Conservation (phyloP, 2,329 filamentous ascomycete species). For the Coniosporium tulheliwenetii region DNA sequence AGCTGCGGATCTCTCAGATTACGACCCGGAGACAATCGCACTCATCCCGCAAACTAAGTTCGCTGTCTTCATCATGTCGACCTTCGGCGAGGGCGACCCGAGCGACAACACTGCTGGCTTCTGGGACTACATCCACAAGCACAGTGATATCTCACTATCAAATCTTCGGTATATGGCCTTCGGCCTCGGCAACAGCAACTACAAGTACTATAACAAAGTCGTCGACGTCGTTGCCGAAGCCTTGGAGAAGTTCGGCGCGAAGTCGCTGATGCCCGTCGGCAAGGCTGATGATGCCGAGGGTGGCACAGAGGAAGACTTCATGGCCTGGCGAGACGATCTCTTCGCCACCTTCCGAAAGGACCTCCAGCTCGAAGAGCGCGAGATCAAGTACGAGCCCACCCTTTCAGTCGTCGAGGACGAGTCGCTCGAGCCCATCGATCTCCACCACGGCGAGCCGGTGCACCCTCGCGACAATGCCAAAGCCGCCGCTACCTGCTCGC, state of each 20-base stretch:
- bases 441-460: slow-evolving; percentile 13
- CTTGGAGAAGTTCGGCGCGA: slow-evolving; percentile 18
- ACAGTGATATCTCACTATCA: slow-evolving; percentile 5
- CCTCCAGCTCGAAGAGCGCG: slow-evolving; percentile 17
- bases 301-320: slow-evolving; percentile 27
- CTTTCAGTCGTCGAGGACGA: slow-evolving; percentile 13
- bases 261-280: slow-evolving; percentile 15
- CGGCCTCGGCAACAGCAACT: slow-evolving; percentile 30
- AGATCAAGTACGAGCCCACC: slow-evolving; percentile 17
- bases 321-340: slow-evolving; percentile 24
- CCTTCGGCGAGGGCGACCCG: slow-evolving; percentile 14
- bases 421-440: slow-evolving; percentile 9
- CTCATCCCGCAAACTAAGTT: slow-evolving; percentile 9
- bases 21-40: slow-evolving; percentile 24
- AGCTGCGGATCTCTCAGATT: slow-evolving; percentile 31
- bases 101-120: slow-evolving; percentile 19
- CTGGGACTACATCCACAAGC: slow-evolving; percentile 18
- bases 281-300: slow-evolving; percentile 25
- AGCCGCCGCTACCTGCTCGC: slow-evolving; percentile 8
- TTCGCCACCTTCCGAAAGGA: slow-evolving; percentile 15
- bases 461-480: slow-evolving; percentile 5
- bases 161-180: slow-evolving; percentile 24
- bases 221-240: slow-evolving; percentile 18
- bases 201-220: slow-evolving; percentile 30
- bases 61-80: slow-evolving; percentile 13